Percentiles rank a stretch among this genome's conserved stretches.
Conservation (phyloP, 2,329 filamentous ascomycete genomes). For the Knoxdaviesia capensis region DNA sequence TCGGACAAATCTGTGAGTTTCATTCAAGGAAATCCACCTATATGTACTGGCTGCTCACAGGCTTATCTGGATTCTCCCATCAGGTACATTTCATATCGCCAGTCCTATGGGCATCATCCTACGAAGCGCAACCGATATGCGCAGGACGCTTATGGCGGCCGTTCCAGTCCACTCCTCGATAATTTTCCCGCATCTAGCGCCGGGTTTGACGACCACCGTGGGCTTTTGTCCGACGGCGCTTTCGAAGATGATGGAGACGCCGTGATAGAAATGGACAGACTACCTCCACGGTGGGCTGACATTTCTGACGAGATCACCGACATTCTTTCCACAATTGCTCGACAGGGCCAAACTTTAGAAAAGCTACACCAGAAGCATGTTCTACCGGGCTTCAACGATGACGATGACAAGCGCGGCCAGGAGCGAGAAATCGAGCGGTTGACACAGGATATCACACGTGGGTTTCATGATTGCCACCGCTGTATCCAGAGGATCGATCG, state of each 20-base stretch:
- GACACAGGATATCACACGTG: constrained; percentile 74
- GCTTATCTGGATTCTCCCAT: constrained; percentile 9
- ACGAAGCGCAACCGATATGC: constrained; percentile 61
- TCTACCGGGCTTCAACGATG: constrained; percentile 88
- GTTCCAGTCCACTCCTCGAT: constrained; percentile 39
- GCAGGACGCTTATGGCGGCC: constrained; percentile 22
- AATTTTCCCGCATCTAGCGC: constrained; percentile 28
- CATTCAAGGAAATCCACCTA: too few species aligned
- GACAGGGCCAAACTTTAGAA: constrained; percentile 68
- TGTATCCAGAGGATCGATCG: constrained; percentile 74
- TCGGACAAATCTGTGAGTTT: constrained; percentile 80
- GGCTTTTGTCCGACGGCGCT: constrained; percentile 62
- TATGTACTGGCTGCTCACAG: too few species aligned
- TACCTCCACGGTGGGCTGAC: constrained; percentile 91
- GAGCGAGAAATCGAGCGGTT: constrained; percentile 78
- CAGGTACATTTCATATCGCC: constrained; percentile 96
- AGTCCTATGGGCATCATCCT: constrained; percentile 93
- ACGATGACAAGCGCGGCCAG: constrained; percentile 69
- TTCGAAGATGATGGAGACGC: constrained; percentile 79
- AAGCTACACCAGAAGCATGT: constrained; percentile 95
- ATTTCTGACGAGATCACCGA: constrained; percentile 86
- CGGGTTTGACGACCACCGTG: constrained; percentile 37
- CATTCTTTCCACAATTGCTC: constrained; percentile 57
- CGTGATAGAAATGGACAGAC: constrained; percentile 93
- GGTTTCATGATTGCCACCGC: constrained; percentile 77